These are phyloP conservation scores for Echinochloa phyllopogon DNA, from an alignment of 176 grass and related monocot genomes.

Conservation along the genomic window DNA sequence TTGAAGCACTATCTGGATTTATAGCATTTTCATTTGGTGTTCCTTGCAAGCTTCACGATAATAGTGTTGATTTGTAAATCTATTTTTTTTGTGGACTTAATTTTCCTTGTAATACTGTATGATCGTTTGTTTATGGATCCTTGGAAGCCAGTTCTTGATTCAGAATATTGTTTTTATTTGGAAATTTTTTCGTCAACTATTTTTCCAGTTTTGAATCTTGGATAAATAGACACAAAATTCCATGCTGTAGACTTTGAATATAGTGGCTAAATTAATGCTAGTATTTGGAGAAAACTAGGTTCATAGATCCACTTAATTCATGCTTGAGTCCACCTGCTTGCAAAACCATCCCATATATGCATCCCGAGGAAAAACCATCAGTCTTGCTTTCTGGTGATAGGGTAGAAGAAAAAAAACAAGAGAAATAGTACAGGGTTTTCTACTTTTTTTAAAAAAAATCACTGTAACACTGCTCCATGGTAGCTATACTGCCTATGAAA, in stretches of 20 bases:
- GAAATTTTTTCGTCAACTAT: constrained; percentile 6
- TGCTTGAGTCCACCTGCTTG: too few relatives aligned
- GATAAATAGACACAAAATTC: not conserved
- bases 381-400: too few relatives aligned
- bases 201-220: constrained; percentile 6
- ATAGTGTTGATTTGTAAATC: not conserved
- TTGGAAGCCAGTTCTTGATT: not conserved
- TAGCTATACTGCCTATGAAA: too few relatives aligned
- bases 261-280: not conserved
- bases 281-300: constrained; percentile 4
- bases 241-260: not conserved
- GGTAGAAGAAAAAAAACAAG: too few relatives aligned
- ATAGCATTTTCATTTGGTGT: constrained; percentile 28
- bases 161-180: not conserved
- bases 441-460: not conserved
- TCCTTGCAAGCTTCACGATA: not conserved
- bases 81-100: not conserved
- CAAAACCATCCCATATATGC: too few relatives aligned
- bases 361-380: too few relatives aligned
- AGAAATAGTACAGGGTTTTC: not conserved
- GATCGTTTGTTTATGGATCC: not conserved
- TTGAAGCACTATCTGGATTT: constrained; percentile 32
- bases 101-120: not conserved
- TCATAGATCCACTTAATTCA: too few relatives aligned
- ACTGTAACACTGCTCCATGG: too few relatives aligned